Conservation (phyloP, 805 yeast genomes). For the Saturnispora ahearnii region DNA sequence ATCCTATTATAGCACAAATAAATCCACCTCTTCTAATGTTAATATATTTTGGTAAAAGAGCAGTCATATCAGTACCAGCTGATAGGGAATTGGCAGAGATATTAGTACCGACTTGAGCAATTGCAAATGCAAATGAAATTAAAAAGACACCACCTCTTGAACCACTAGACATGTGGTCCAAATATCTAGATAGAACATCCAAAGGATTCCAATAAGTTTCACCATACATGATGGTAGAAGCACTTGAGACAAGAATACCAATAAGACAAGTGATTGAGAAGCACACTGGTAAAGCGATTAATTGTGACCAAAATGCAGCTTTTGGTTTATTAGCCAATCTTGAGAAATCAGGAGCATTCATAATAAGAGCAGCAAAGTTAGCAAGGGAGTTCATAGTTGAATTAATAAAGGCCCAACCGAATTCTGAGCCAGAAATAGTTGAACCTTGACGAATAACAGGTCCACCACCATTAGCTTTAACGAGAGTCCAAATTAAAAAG, state of each 20-base stretch:
- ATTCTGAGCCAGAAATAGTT: constrained; percentile 45
- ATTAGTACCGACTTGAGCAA: constrained; percentile 74
- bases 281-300: constrained; percentile 61
- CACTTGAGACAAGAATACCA: constrained; percentile 78
- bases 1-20: constrained; percentile 63
- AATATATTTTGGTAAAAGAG: constrained; percentile 52
- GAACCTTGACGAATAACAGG: constrained; percentile 53
- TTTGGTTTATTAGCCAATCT: constrained; percentile 60
- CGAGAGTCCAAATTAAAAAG: constrained; percentile 76
- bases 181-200: constrained; percentile 59
- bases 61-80: constrained; percentile 67
- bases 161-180: constrained; percentile 45
- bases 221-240: constrained; percentile 59
- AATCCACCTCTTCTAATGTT: constrained; percentile 76
- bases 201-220: constrained; percentile 77
- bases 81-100: constrained; percentile 64
- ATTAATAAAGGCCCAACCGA: constrained; percentile 77
- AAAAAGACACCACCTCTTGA: constrained; percentile 76
- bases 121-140: constrained; percentile 57
- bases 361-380: constrained; percentile 81
- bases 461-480: constrained; percentile 73
- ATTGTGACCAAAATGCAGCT: constrained; percentile 48
- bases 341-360: constrained; percentile 84
- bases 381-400: constrained; percentile 75
- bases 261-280: constrained; percentile 76